Evolutionary conservation across 2,329 filamentous ascomycete species (phyloP), one percentile per base, ranked within the genome.

Genomic region (Penicillium sp.): DNA sequence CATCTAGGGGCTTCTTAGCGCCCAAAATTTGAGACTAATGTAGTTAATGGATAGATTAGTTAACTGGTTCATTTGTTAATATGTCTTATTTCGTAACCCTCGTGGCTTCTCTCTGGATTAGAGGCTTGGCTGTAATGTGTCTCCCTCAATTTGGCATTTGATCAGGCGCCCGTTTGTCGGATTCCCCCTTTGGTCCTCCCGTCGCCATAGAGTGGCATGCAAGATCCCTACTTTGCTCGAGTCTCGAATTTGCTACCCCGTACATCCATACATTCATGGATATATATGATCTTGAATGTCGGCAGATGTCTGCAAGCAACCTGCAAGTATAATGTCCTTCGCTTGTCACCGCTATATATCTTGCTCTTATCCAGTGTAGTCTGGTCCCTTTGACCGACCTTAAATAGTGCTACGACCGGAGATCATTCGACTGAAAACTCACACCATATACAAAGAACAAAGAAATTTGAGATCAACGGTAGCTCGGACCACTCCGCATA

Each of bases 171-270:
- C 27, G 12, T 25, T 25, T 21, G 19, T 44, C 63, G 61, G 63
- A 56, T 65, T 65, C 27, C 63, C 56, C 58, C 41, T 63, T 64
- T 57, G 5, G 63, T 64, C 62, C 43, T 60, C 17, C 63, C 63
- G 61, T 27, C 31, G 31, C 49, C 38, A 42, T 41, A 36, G 36
- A 38, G n/a, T 38, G 13, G 41, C 44, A 61, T 61, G 45, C 47
- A 42, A 39, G 53, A 36, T 55, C 36, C 47, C 39, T 45, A 19
- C 23, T 33, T 48, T 13, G 13, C 19, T 38, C 35, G 10, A 17
- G 29, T 17, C 17, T 51, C 49, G 36, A 29, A 55, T 57, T 57
- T 19, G 33, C 15, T 42, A 25, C n/a, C 29, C 15, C 17, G 13
- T 21, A 33, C 19, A 31, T 7, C 23, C 10, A 35, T 41, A 17